phyloP scores from a whole-genome alignment of 305 asterid species.

The Rubia balearica region DNA sequence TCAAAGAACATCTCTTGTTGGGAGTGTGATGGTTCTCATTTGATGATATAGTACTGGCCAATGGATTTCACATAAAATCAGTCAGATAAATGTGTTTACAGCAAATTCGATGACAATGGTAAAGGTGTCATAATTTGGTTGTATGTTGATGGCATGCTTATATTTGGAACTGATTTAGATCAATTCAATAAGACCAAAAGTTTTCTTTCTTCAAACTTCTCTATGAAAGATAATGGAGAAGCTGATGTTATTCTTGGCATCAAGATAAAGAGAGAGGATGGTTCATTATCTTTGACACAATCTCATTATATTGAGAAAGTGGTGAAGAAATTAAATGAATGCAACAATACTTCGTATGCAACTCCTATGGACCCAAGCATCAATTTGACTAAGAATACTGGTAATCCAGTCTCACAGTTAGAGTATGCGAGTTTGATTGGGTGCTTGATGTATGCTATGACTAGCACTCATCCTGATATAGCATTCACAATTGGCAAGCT shows the following conservation, averaged over 20 bases:
- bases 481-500: too few species aligned
- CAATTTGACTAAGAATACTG: neutral
- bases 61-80: too few species aligned
- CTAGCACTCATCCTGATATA: too few species aligned
- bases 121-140: neutral
- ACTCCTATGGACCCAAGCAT: neutral
- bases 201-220: neutral
- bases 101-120: neutral
- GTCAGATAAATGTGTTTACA: neutral
- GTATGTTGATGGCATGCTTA: neutral
- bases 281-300: neutral
- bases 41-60: too few species aligned
- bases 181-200: neutral
- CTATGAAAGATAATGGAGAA: slow-evolving; percentile 6
- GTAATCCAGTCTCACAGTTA: too few species aligned
- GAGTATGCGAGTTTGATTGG: too few species aligned
- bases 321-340: neutral
- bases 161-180: neutral
- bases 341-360: neutral
- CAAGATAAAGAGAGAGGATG: neutral
- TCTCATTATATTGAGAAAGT: neutral
- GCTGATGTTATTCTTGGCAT: neutral
- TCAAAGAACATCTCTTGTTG: too few species aligned
- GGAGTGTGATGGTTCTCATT: too few species aligned
- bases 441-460: too few species aligned